These are phyloP conservation scores for Penicillium coffeae DNA, from an alignment of 495 filamentous ascomycete genomes.

Conservation along the genomic window DNA sequence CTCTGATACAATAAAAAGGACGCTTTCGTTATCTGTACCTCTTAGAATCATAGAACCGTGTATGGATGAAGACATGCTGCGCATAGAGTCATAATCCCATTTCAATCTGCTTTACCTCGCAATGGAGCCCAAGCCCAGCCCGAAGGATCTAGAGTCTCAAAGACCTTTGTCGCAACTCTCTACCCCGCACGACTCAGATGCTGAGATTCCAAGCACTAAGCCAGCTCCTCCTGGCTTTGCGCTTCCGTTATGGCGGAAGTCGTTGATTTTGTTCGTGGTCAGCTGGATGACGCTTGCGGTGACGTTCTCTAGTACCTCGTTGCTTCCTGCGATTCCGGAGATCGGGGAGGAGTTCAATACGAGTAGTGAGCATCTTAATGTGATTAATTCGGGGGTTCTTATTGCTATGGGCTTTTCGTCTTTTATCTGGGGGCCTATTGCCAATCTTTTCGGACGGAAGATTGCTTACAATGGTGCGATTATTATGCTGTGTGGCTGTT, in stretches of 20 bases:
- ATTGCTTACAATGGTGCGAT: slow-evolving; percentile 38
- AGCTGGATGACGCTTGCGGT: slow-evolving; percentile 43
- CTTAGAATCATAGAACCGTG: not conserved
- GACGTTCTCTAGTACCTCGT: slow-evolving; percentile 41
- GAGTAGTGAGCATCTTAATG: slow-evolving; percentile 35
- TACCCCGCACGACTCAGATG: slow-evolving; percentile 17
- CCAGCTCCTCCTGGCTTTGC: slow-evolving; percentile 18
- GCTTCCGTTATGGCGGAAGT: slow-evolving; percentile 40
- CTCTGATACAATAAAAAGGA: not conserved
- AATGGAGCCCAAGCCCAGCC: slow-evolving; percentile 4
- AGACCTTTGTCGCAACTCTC: slow-evolving; percentile 14
- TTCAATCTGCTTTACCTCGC: not conserved
- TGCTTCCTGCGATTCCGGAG: slow-evolving; percentile 40
- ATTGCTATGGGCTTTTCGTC: slow-evolving; percentile 56
- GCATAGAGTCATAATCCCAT: not conserved
- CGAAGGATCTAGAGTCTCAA: slow-evolving; percentile 21
- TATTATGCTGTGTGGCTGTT: slow-evolving; percentile 33
- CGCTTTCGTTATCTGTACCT: not conserved
- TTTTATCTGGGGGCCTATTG: slow-evolving; percentile 51
- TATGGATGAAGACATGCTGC: not conserved
- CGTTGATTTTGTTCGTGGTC: slow-evolving; percentile 39
- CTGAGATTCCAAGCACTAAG: slow-evolving; percentile 11
- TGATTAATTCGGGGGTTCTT: slow-evolving; percentile 49
- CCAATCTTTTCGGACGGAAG: slow-evolving; percentile 30
- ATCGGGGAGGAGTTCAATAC: slow-evolving; percentile 39